Conservation (phyloP, 2,329 filamentous ascomycete genomes). For the Phyllosticta citriasiana region DNA sequence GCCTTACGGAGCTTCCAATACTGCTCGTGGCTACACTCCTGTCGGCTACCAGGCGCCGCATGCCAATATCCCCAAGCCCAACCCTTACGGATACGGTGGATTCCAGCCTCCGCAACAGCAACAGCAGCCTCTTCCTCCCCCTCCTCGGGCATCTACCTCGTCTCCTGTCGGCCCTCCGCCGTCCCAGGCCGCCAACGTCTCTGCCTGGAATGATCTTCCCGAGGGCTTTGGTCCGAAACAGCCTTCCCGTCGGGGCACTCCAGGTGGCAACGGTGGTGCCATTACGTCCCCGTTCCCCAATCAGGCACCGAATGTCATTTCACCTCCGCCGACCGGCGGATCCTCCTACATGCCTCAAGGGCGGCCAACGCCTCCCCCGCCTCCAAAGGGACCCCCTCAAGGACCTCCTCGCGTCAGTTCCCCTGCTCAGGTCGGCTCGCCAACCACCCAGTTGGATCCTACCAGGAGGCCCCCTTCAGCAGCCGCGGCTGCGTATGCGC, state of each 20-base stretch:
- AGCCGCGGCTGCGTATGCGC: conserved; percentile 55
- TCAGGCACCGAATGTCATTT: conserved; percentile 36
- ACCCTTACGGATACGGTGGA: conserved; percentile 31
- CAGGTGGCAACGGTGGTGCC: conserved; percentile 49
- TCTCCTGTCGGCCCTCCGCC: conserved; percentile 56
- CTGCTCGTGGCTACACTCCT: conserved; percentile 36
- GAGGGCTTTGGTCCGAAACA: conserved; percentile 57
- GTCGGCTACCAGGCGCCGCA: conserved; percentile 43
- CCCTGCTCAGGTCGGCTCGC: conserved; percentile 48
- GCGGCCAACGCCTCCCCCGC: conserved; percentile 62
- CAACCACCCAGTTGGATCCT: conserved; percentile 27
- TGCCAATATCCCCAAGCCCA: conserved; percentile 18
- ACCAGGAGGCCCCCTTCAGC: conserved; percentile 39
- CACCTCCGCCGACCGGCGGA: conserved; percentile 48
- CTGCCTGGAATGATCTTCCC: conserved; percentile 92
- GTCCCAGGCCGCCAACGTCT: conserved; percentile 59
- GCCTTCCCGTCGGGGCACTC: conserved; percentile 63
- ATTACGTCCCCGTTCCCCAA: conserved; percentile 68
- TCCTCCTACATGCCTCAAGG: conserved; percentile 48
- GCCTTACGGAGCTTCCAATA: conserved; percentile 24
- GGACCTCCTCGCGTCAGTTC: conserved; percentile 60
- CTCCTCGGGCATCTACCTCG: conserved; percentile 57
- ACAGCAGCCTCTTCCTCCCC: conserved; percentile 42
- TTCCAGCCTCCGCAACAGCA: conserved; percentile 35
- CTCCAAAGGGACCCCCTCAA: conserved; percentile 58